Conservation (phyloP, 2,329 filamentous ascomycete species). For the Fusarium sp. region DNA sequence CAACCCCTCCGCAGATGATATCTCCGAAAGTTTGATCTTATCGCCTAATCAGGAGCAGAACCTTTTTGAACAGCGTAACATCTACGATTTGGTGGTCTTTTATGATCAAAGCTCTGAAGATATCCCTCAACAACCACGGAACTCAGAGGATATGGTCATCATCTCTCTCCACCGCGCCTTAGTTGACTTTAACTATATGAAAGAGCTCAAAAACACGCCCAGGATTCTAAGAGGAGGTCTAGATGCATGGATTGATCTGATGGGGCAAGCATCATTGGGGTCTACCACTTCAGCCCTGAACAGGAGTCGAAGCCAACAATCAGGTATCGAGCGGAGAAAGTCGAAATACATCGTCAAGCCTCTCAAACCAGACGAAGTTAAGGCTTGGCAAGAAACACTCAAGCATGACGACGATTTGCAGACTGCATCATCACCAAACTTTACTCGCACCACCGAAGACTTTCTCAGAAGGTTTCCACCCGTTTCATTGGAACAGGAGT, state of each 20-base stretch:
- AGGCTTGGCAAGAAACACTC: conserved; percentile 82
- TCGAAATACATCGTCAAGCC: conserved; percentile 69
- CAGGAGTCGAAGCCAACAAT: conserved; percentile 50
- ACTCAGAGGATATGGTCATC: conserved; percentile 66
- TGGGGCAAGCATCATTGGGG: conserved; percentile 75
- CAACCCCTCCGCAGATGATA: conserved; percentile 71
- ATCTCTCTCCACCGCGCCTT: conserved; percentile 82
- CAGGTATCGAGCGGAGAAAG: conserved; percentile 52
- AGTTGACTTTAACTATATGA: conserved; percentile 84
- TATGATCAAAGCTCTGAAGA: conserved; percentile 79
- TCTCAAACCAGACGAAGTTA: conserved; percentile 83
- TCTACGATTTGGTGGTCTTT: conserved; percentile 89
- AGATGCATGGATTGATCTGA: conserved; percentile 86
- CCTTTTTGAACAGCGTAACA: conserved; percentile 77
- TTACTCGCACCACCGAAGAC: conserved; percentile 81
- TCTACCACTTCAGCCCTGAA: conserved; percentile 54
- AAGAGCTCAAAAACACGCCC: conserved; percentile 77
- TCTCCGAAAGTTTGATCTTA: conserved; percentile 76
- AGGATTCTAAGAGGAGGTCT: conserved; percentile 85
- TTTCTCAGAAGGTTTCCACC: conserved; percentile 87
- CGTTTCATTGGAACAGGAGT: conserved; percentile 70
- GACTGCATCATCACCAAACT: conserved; percentile 61
- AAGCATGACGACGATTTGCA: conserved; percentile 72
- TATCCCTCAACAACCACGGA: conserved; percentile 55
- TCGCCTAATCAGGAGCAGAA: conserved; percentile 79